These are phyloP conservation scores for Trametes polyzona DNA, from an alignment of 1,284 basidiomycete genomes.

Conservation along the genomic window DNA sequence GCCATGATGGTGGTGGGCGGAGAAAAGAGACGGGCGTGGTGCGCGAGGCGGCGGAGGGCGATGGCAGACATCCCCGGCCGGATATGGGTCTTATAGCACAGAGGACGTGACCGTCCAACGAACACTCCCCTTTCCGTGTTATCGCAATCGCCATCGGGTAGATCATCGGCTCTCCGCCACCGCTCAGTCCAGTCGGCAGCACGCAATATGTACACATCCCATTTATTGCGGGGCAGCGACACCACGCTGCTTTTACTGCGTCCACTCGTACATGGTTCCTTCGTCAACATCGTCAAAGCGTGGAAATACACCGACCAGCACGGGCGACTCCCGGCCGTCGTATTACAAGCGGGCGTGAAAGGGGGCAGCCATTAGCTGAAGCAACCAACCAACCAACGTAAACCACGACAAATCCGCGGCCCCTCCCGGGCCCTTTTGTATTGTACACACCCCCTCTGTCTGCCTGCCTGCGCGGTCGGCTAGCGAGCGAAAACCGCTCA, in stretches of 20 bases:
- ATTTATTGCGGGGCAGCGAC: conserved; percentile 14
- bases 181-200: background rate
- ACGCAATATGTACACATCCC: conserved; percentile 16
- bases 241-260: conserved; percentile 16
- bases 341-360: background rate
- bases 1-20: conserved; percentile 50
- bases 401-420: conserved; percentile 20
- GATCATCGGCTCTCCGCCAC: conserved; percentile 21
- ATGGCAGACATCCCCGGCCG: conserved; percentile 31
- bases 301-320: conserved; percentile 3
- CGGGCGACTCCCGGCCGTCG: background rate
- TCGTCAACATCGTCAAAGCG: conserved; percentile 9
- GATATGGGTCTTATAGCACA: conserved; percentile 20
- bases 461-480: too few relatives aligned
- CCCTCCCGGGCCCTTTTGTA: conserved; percentile 19
- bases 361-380: conserved; percentile 7
- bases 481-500: background rate
- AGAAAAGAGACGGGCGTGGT: conserved; percentile 61
- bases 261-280: conserved; percentile 25
- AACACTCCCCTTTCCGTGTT: background rate
- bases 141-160: conserved; percentile 24
- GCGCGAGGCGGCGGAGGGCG: conserved; percentile 54
- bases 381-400: conserved; percentile 19
- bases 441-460: background rate
- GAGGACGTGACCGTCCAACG: background rate